Conservation (phyloP, 768 basidiomycete genomes). For the Rickenella mellea region DNA sequence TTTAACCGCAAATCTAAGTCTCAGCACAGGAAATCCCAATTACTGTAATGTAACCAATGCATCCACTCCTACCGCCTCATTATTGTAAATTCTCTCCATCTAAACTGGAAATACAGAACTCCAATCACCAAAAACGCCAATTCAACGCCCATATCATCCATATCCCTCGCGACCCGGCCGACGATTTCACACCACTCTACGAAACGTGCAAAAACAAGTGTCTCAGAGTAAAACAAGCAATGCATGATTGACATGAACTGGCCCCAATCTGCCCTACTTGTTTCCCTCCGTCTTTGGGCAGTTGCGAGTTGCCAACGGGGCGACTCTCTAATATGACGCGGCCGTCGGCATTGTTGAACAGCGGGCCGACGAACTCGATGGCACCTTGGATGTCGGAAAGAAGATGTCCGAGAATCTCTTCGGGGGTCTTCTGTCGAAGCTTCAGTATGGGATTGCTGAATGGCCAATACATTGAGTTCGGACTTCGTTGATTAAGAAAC, state of each 20-base stretch:
- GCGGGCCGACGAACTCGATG: not conserved
- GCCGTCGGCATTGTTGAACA: not conserved
- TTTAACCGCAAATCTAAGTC: too few relatives aligned
- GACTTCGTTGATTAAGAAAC: not conserved
- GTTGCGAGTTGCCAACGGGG: not conserved
- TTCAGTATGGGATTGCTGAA: slow-evolving; percentile 5
- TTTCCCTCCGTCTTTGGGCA: too few relatives aligned
- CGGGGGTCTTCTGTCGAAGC: slow-evolving; percentile 3
- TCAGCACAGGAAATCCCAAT: too few relatives aligned
- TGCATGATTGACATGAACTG: too few relatives aligned
- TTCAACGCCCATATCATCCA: slow-evolving; percentile 69
- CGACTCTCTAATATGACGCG: not conserved
- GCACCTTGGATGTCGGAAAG: slow-evolving; percentile 4
- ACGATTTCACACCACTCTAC: too few relatives aligned
- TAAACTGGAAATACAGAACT: slow-evolving; percentile 44
- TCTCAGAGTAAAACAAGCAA: too few relatives aligned
- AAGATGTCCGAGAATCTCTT: slow-evolving; percentile 8
- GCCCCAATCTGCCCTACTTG: too few relatives aligned
- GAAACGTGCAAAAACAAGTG: too few relatives aligned
- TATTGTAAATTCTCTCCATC: slow-evolving; percentile 24
- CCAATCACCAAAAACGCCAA: slow-evolving; percentile 41
- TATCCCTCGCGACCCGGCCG: slow-evolving; percentile 53
- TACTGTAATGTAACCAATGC: slow-evolving; percentile 4
- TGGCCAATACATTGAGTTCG: too few relatives aligned
- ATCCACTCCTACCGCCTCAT: slow-evolving; percentile 5